Conservation (phyloP, 768 basidiomycete genomes). For the Amanita fuliginea region DNA sequence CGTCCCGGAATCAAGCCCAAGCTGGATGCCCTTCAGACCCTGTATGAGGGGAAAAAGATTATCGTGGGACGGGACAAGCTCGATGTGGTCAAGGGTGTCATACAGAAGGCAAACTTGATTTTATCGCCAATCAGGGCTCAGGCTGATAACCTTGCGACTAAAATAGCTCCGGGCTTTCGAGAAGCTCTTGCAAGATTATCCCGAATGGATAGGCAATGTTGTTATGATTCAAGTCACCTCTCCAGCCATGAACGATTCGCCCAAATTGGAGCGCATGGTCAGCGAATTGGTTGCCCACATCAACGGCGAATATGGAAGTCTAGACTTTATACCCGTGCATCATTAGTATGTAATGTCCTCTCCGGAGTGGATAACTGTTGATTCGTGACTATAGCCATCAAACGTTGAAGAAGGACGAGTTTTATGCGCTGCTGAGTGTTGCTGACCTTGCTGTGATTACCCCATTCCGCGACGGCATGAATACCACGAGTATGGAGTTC, state of each 20-base stretch:
- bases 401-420: conserved; percentile 94
- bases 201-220: conserved; percentile 89
- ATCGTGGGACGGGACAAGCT: conserved; percentile 96
- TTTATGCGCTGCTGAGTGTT: conserved; percentile 87
- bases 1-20: conserved; percentile 85
- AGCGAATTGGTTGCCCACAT: conserved; percentile 92
- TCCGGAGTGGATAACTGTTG: neutral
- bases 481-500: conserved; percentile 98
- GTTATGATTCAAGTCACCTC: conserved; percentile 89
- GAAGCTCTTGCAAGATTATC: conserved; percentile 86
- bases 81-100: conserved; percentile 95
- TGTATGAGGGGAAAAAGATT: conserved; percentile 97
- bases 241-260: conserved; percentile 84
- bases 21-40: conserved; percentile 64
- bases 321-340: conserved; percentile 95
- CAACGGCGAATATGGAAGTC: conserved; percentile 88
- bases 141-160: neutral
- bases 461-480: conserved; percentile 95
- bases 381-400: conserved; percentile 58
- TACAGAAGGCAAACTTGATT: conserved; percentile 67
- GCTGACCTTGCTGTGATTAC: conserved; percentile 95
- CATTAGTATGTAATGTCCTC: conserved; percentile 65
- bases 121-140: neutral
- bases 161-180: conserved; percentile 85
- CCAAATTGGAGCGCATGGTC: conserved; percentile 87